Percentiles rank a stretch among this genome's conserved stretches.
Evolutionary conservation across 768 basidiomycete genomes (phyloP).

Genomic region (Leccinum arenicola): DNA sequence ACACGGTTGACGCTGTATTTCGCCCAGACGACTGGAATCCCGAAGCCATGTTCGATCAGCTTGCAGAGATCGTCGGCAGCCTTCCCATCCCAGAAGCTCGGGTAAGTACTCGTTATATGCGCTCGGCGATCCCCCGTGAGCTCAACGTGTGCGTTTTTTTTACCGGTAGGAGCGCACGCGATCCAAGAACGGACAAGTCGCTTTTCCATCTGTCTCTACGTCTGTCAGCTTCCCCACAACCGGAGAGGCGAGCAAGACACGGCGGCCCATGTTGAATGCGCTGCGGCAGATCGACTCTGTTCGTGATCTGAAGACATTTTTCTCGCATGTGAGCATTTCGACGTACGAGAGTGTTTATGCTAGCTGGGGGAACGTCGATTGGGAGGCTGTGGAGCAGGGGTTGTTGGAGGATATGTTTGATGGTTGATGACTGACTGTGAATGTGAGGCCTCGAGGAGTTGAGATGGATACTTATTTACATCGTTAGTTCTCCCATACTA

Average conservation of each 20-base stretch:
- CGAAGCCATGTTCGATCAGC: slow-evolving; percentile 86
- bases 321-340: slow-evolving; percentile 82
- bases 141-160: neutral
- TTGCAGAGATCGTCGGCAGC: slow-evolving; percentile 78
- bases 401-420: slow-evolving; percentile 91
- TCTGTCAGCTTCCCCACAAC: slow-evolving; percentile 28
- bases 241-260: slow-evolving; percentile 47
- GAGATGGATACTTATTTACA: too few species aligned
- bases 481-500: too few species aligned
- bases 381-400: slow-evolving; percentile 82
- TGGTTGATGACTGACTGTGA: slow-evolving; percentile 42
- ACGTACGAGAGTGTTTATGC: slow-evolving; percentile 91
- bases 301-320: slow-evolving; percentile 85
- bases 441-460: too few species aligned
- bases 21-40: slow-evolving; percentile 81
- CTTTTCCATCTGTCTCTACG: slow-evolving; percentile 20
- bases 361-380: slow-evolving; percentile 79
- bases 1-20: slow-evolving; percentile 94
- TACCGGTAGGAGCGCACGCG: slow-evolving; percentile 26
- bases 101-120: slow-evolving; percentile 11
- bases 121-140: neutral
- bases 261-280: slow-evolving; percentile 68
- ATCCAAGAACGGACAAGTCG: slow-evolving; percentile 20
- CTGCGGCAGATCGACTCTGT: slow-evolving; percentile 80
- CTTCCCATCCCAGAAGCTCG: slow-evolving; percentile 48